Evolutionary conservation across 495 filamentous ascomycete species (phyloP), one percentile per base, ranked within the genome.

Genomic region (Annulohypoxylon nitens): DNA sequence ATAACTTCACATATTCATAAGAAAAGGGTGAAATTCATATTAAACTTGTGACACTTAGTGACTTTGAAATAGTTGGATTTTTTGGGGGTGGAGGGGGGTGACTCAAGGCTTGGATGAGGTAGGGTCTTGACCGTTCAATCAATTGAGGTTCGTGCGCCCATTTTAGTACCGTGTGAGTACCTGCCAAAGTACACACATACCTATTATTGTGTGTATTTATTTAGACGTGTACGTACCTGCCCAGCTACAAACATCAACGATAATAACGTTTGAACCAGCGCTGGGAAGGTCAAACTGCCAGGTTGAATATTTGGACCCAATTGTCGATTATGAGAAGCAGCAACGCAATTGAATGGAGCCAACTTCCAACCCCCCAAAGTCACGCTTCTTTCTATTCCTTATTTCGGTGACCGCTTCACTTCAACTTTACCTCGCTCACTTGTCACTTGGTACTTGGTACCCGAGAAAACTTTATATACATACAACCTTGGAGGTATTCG

Each of bases 381-480:
- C 41, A 53, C 57, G 45, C 51, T 63, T 64, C 50, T 47, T 67
- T 41, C n/a, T 53, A 51, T 62, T 50, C 63, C 37, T 47, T 59
- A 66, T 67, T 72, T 72, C 69, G 58, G 69, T 72, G 69, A 72
- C 69, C 69, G 69, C 69, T 64, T 66, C 41, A 70, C 58, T 51
- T 41, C 23, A 30, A 34, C 10, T 11, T 14, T 43, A 33, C 12
- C 11, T 20, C 20, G 30, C 59, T 61, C 26, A 10, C 41, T 50
- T 30, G 3, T 6, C 3, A 50, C 26, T 55, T n/a, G 9, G 14
- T 54, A 54, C 30, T 4, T 18, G 34, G n/a, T 23, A 23, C 20
- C 20, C 20, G 20, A 23, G 20, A 23, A 23, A 45, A 12, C 55
- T 26, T 59, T 41, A 39, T 41, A 41, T 53, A 53, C 48, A 53